phyloP scores from a whole-genome alignment of 2,329 filamentous ascomycete species.

The Calonectria multiphialidica region DNA sequence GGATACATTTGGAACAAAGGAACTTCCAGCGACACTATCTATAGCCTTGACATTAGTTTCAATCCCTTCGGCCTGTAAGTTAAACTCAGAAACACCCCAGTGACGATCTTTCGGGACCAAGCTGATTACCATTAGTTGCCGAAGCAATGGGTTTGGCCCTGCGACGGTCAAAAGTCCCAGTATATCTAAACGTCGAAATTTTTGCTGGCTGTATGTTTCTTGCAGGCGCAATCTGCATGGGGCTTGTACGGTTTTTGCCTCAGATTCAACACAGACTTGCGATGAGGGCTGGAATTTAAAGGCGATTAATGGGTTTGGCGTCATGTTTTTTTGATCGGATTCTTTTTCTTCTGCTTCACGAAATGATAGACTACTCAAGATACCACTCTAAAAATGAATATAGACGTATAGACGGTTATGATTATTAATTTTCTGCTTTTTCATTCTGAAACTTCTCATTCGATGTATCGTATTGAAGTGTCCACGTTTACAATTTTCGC shows the following conservation, averaged over 20 bases:
- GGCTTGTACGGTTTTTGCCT: not conserved
- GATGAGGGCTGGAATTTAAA: not conserved
- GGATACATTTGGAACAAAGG: not conserved
- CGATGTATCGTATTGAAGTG: not conserved
- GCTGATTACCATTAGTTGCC: not conserved
- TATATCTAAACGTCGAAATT: not conserved
- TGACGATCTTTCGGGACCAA: not conserved
- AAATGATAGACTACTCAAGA: not conserved
- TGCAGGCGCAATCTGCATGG: not conserved
- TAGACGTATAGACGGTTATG: not conserved
- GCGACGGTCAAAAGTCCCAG: not conserved
- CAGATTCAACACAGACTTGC: not conserved
- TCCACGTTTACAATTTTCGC: not conserved
- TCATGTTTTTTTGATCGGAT: not conserved
- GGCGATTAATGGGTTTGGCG: not conserved
- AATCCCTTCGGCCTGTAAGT: not conserved
- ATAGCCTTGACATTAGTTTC: not conserved
- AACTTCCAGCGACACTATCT: not conserved
- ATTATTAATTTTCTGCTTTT: not conserved
- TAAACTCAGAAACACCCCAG: not conserved
- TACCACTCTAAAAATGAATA: not conserved
- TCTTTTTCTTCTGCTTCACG: not conserved
- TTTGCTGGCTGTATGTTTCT: not conserved
- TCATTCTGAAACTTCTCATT: not conserved
- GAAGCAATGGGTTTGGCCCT: not conserved